These are phyloP conservation scores for Spathaspora sp. DNA, from an alignment of 805 yeast species.

Conservation along the genomic window DNA sequence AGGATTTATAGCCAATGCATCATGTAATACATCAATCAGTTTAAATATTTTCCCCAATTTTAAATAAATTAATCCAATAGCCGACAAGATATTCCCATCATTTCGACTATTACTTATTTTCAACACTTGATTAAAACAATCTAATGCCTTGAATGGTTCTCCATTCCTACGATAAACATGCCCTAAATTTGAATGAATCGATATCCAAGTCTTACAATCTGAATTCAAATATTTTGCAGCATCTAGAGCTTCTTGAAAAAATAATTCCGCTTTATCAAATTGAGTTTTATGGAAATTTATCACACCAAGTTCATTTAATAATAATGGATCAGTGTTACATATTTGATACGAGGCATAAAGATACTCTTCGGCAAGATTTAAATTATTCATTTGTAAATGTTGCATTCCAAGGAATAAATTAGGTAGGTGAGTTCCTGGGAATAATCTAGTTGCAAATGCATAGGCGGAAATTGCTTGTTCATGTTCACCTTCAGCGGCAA, in stretches of 20 bases:
- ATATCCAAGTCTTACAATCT: slow-evolving; percentile 78
- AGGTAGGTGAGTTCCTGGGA: slow-evolving; percentile 89
- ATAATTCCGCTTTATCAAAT: slow-evolving; percentile 63
- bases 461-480: slow-evolving; percentile 98
- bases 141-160: slow-evolving; percentile 61
- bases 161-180: slow-evolving; percentile 77
- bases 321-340: slow-evolving; percentile 81
- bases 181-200: slow-evolving; percentile 83
- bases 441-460: slow-evolving; percentile 89
- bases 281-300: slow-evolving; percentile 77
- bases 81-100: slow-evolving; percentile 66
- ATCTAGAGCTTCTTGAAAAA: slow-evolving; percentile 64
- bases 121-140: slow-evolving; percentile 72
- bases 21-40: slow-evolving; percentile 76
- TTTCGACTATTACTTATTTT: slow-evolving; percentile 61
- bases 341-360: slow-evolving; percentile 68
- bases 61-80: slow-evolving; percentile 80
- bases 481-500: slow-evolving; percentile 97
- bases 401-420: slow-evolving; percentile 93
- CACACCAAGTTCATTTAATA: slow-evolving; percentile 91
- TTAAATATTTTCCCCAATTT: slow-evolving; percentile 59
- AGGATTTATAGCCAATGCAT: slow-evolving; percentile 74
- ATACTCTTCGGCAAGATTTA: slow-evolving; percentile 82
- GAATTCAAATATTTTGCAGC: slow-evolving; percentile 68
- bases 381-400: slow-evolving; percentile 81